Base-by-base conservation (phyloP, 768 basidiomycete species). In the Leccinum disarticulatum region DNA sequence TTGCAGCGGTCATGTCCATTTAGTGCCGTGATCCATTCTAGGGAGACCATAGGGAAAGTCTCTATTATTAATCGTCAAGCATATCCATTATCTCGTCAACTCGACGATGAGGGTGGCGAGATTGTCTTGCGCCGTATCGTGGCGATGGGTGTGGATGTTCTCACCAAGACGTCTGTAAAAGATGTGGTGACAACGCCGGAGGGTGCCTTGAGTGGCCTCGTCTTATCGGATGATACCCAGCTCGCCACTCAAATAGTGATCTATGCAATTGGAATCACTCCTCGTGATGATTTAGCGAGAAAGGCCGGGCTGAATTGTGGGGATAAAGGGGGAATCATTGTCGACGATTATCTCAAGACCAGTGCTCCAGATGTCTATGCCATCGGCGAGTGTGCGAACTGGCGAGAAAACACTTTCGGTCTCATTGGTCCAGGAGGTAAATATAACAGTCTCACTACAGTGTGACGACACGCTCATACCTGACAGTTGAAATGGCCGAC, bases 311-410 rank as follows among this genome's bases (percentile, higher is more conserved):
- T 91, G 61, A 64, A 76, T 52, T 81, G 80, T 55, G 69, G 77
- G 48, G 53, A 72, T 1, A 76, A 77, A 19, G 84, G 85, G 6
- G 89, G 89, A 0, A 78, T 91, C 61, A 66, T 79, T 4, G 84
- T 90, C 8, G 77, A 81, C 31, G 84, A 88, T 58, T 72, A 75
- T 54, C 72, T 90, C 51, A 70, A 76, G 65, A 90, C 88, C 1
- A 85, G 80, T 10, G 81, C 78, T 1, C 66, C 79, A 43, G 82
- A 84, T 54, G 81, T 90, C 6, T 90, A 83, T 62, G 88, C 89
- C 6, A 86, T 91, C 52, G 90, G 90, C 5, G 90, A 90, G 70
- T 91, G 90, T 67, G 88, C 88, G 1, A 79, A 77, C 52, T 91
- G 87, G 87, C 77, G 74, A 55, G 81, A 79, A 3, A 83, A 87